phyloP scores from a whole-genome alignment of 345 rosid species.

The Geranium brycei region DNA sequence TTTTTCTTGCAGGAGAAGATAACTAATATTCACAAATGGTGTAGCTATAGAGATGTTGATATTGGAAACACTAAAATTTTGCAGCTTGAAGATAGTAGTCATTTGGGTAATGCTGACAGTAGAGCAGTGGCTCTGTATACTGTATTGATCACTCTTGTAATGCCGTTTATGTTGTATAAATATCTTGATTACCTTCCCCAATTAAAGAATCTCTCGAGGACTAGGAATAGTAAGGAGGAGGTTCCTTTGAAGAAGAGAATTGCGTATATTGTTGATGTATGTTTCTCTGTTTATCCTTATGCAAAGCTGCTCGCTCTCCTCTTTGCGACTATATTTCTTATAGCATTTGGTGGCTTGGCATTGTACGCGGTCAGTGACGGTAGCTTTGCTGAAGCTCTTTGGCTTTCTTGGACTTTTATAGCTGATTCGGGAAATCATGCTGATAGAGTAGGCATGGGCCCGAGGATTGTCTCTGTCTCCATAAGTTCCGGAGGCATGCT shows the following conservation, averaged over 20 bases:
- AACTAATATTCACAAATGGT: slow-evolving; percentile 27
- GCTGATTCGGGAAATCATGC: slow-evolving; percentile 92
- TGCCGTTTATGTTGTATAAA: slow-evolving; percentile 60
- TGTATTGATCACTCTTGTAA: slow-evolving; percentile 37
- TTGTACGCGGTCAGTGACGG: slow-evolving; percentile 72
- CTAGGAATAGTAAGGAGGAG: slow-evolving; percentile 45
- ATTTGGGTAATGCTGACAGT: slow-evolving; percentile 32
- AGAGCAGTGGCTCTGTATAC: slow-evolving; percentile 51
- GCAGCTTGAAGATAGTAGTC: slow-evolving; percentile 16
- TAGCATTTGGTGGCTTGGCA: slow-evolving; percentile 74
- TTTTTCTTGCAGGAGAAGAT: slow-evolving; percentile 56
- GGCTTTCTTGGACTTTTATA: slow-evolving; percentile 88
- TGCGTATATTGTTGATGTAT: slow-evolving; percentile 79
- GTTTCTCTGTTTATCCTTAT: slow-evolving; percentile 75
- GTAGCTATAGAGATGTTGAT: slow-evolving; percentile 24
- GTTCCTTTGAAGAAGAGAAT: slow-evolving; percentile 78
- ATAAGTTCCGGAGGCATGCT: slow-evolving; percentile 92
- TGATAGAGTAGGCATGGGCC: slow-evolving; percentile 62
- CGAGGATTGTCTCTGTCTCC: slow-evolving; percentile 78
- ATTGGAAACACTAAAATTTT: slow-evolving; percentile 18
- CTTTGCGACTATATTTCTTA: slow-evolving; percentile 66
- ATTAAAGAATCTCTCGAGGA: slow-evolving; percentile 37
- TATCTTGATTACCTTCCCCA: slow-evolving; percentile 56
- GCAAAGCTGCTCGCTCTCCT: slow-evolving; percentile 91
- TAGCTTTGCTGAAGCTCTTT: slow-evolving; percentile 72